Conservation (phyloP, 139 green algal genomes). For the Closterium sp. region DNA sequence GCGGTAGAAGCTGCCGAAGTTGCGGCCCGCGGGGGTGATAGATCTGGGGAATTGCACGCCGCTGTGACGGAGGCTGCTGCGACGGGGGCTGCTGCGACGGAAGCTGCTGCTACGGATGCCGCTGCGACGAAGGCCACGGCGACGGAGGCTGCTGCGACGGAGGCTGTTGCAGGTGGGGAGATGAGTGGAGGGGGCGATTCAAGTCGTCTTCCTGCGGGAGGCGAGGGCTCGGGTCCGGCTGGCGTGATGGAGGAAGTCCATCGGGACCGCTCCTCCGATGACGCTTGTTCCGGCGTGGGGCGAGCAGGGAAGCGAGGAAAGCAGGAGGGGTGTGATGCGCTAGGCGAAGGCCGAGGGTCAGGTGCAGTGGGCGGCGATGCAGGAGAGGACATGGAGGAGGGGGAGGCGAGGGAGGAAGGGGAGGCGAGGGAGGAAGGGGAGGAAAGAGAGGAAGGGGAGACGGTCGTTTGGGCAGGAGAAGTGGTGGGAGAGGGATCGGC, state of each 20-base stretch:
- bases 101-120: background rate
- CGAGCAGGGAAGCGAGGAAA: background rate
- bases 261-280: too few relatives aligned
- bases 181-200: too few relatives aligned
- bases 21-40: too few relatives aligned
- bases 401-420: background rate
- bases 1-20: background rate
- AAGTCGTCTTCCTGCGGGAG: too few relatives aligned
- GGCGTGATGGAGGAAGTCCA: too few relatives aligned
- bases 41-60: background rate
- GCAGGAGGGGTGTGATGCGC: background rate
- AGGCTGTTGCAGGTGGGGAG: background rate
- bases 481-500: background rate
- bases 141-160: background rate
- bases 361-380: background rate
- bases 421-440: background rate
- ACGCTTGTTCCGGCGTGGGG: too few relatives aligned
- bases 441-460: background rate
- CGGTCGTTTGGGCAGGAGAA: background rate
- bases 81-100: background rate
- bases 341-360: background rate
- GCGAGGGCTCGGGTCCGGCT: background rate
- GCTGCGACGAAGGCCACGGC: background rate
- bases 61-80: background rate
- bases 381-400: background rate